A percentile compares a stretch with the other conserved stretches of the same genome.
phyloP scores from a whole-genome alignment of 2,329 filamentous ascomycete species.

The Penicillium sp. region DNA sequence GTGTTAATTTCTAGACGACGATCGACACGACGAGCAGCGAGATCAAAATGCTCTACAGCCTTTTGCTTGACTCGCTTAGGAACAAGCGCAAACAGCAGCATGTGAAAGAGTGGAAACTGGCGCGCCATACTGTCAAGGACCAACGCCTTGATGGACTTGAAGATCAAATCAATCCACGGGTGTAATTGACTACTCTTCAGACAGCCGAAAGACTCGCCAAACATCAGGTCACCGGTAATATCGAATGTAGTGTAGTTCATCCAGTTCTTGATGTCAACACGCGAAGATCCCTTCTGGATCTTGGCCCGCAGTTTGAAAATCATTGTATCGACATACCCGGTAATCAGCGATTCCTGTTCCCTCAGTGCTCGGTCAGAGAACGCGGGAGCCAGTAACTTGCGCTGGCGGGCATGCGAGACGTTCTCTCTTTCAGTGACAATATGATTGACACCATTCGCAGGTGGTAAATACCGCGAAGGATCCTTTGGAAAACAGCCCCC shows the following conservation, averaged over 20 bases:
- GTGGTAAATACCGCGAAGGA: conserved; percentile 18
- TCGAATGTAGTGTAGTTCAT: conserved; percentile 42
- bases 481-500: conserved; percentile 26
- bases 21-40: conserved; percentile 23
- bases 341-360: conserved; percentile 32
- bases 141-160: conserved; percentile 29
- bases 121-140: conserved; percentile 15
- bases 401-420: conserved; percentile 20
- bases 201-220: conserved; percentile 44
- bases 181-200: conserved; percentile 40
- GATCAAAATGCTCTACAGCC: conserved; percentile 21
- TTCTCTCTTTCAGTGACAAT: conserved; percentile 23
- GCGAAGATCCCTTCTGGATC: not conserved
- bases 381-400: conserved; percentile 27
- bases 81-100: conserved; percentile 12
- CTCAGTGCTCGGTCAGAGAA: conserved; percentile 33
- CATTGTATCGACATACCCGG: conserved; percentile 29
- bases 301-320: conserved; percentile 21
- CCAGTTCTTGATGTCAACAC: conserved; percentile 34
- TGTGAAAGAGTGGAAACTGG: conserved; percentile 21
- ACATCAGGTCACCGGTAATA: conserved; percentile 42
- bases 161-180: conserved; percentile 44
- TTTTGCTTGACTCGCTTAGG: conserved; percentile 15
- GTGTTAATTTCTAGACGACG: conserved; percentile 20
- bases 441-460: conserved; percentile 41